Base-by-base conservation (phyloP, 2,329 filamentous ascomycete species). In the Fusarium chaquense region DNA sequence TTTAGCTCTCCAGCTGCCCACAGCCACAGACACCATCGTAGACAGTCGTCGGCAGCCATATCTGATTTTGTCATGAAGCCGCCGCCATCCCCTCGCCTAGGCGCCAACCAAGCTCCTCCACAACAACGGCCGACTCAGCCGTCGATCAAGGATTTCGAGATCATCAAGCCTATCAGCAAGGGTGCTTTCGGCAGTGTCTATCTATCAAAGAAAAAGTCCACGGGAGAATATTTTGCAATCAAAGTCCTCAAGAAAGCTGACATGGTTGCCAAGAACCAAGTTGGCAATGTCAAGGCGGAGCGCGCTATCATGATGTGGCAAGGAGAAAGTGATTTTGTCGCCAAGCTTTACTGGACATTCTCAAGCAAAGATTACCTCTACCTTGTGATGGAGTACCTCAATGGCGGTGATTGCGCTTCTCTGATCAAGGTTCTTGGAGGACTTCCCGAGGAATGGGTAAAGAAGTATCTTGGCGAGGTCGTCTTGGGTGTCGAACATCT, bases 241-340 rank as follows among this genome's bases (percentile, higher is more conserved):
- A 99, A 99, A 78, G 96, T 98, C 2, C 81, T 99, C 63, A 98
- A 98, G 78, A 99, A 99, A 81, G 94, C 96, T n/a, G 96, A 99
- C 83, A 99, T 99, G 96, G 93, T 99, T 67, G 96, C 96, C 66
- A 99, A 99, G 81, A 99, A 99, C 78, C 96, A 99, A 78, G 94
- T 99, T 73, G 97, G 96, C 72, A 99, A 99, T 76, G 96, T 99
- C 76, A 98, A 99, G 81, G 96, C 97, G 11, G 96, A 99, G 81
- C 89, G 96, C 71, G 97, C 97, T 24, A 99, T 99, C 77, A 98
- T 99, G 96, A 99, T 99, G 96, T 98, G 96, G 93, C 96, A 99
- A 82, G 96, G 96, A 24, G 94, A 98, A 80, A 99, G 97, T 78
- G 96, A 99, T 64, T 99, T 99, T 78, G 96, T 99, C 61, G 96